A percentile compares a stretch with the other conserved stretches of the same genome.
These are phyloP conservation scores for Claviceps paspali DNA, from an alignment of 2,329 filamentous ascomycete genomes.

Conservation along the genomic window DNA sequence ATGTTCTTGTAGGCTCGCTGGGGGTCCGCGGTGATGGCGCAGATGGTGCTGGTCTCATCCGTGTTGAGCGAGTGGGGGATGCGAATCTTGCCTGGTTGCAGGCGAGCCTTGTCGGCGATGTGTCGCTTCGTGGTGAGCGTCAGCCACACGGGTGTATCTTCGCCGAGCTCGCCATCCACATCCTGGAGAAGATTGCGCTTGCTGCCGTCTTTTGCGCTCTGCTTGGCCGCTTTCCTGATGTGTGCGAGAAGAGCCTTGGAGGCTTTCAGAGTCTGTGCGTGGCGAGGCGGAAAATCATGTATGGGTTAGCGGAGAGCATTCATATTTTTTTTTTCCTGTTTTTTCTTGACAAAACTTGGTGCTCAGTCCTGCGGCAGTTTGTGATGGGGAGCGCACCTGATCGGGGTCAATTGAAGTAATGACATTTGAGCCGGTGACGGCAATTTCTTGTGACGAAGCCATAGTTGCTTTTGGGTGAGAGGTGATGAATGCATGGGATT, in stretches of 20 bases:
- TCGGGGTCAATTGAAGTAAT: constrained; percentile 24
- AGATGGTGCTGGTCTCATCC: constrained; percentile 52
- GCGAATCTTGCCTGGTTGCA: constrained; percentile 72
- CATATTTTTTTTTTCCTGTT: not conserved
- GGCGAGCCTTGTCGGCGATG: constrained; percentile 54
- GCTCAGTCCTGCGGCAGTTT: not conserved
- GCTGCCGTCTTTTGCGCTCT: constrained; percentile 26
- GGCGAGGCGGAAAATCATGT: not conserved
- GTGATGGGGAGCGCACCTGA: constrained; percentile 18
- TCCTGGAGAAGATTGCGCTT: constrained; percentile 44
- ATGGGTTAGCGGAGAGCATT: not conserved
- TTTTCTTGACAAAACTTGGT: not conserved
- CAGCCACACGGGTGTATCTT: constrained; percentile 43
- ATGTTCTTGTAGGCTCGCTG: constrained; percentile 87
- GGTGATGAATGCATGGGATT: not conserved
- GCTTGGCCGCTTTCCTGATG: constrained; percentile 40
- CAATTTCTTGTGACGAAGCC: constrained; percentile 27
- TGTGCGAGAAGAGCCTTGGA: constrained; percentile 47
- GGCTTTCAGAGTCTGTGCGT: constrained; percentile 40
- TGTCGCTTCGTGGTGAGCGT: constrained; percentile 51
- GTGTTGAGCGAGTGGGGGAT: constrained; percentile 64
- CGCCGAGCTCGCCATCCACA: constrained; percentile 21
- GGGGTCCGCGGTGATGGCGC: constrained; percentile 67
- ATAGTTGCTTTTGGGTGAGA: constrained; percentile 14
- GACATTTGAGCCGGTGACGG: constrained; percentile 16